These are phyloP conservation scores for Sphaerobolus stellatus DNA, from an alignment of 1,284 basidiomycete genomes.

Conservation along the genomic window DNA sequence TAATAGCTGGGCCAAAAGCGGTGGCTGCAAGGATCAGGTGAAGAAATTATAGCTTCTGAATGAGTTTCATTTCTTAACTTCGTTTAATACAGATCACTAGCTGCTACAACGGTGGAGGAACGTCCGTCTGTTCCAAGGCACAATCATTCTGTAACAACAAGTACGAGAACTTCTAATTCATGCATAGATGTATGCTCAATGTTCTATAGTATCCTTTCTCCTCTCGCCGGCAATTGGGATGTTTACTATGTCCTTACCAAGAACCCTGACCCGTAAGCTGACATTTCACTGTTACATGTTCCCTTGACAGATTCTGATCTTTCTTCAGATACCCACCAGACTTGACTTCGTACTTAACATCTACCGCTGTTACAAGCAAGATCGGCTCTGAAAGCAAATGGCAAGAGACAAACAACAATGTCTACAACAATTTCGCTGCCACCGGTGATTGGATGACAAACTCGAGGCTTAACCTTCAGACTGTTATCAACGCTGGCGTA, in stretches of 20 bases:
- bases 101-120: slow-evolving; percentile 48
- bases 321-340: slow-evolving; percentile 42
- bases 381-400: slow-evolving; percentile 55
- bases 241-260: slow-evolving; percentile 52
- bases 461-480: slow-evolving; percentile 52
- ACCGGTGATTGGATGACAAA: slow-evolving; percentile 69
- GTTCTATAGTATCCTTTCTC: slow-evolving; percentile 39
- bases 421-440: slow-evolving; percentile 55
- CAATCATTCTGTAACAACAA: slow-evolving; percentile 55
- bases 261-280: slow-evolving; percentile 46
- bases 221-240: slow-evolving; percentile 48
- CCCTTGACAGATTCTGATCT: not conserved
- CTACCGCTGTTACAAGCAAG: slow-evolving; percentile 27
- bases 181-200: not conserved
- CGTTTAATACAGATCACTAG: slow-evolving; percentile 41
- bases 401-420: slow-evolving; percentile 42
- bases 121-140: slow-evolving; percentile 51
- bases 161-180: not conserved
- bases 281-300: not conserved
- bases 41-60: not conserved
- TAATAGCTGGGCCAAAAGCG: slow-evolving; percentile 41
- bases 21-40: slow-evolving; percentile 52
- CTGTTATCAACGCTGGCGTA: slow-evolving; percentile 60
- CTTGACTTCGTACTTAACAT: slow-evolving; percentile 43
- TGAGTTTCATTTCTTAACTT: not conserved